Evolutionary conservation across 441 rosid genomes (phyloP).

Genomic region (Euphorbia schlechtendalii): DNA sequence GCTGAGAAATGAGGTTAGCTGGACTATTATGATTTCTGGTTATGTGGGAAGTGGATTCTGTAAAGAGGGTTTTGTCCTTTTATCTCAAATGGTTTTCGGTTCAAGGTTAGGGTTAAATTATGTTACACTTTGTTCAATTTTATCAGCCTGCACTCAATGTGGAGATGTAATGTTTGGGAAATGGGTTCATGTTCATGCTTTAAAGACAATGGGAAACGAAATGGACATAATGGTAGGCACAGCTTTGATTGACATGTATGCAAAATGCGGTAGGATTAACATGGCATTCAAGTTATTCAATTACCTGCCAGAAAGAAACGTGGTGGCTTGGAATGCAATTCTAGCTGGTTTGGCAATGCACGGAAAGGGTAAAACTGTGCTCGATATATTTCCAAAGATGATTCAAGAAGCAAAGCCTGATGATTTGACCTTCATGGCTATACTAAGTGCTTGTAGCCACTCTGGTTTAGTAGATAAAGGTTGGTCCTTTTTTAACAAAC

Average conservation of each 20-base stretch:
- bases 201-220: conserved; percentile 23
- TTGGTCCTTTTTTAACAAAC: conserved; percentile 32
- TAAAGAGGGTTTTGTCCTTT: conserved; percentile 38
- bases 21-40: conserved; percentile 64
- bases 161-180: no score
- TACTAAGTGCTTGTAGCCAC: conserved; percentile 77
- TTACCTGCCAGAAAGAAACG: no score
- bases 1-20: conserved; percentile 59
- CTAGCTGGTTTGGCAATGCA: conserved; percentile 74
- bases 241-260: no score
- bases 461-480: conserved; percentile 69
- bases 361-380: conserved; percentile 45
- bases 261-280: no score
- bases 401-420: conserved; percentile 71
- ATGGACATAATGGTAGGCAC: no score
- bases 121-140: no score
- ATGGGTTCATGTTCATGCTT: no score
- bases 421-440: conserved; percentile 60
- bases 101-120: conserved; percentile 18
- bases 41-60: conserved; percentile 60
- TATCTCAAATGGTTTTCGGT: conserved; percentile 38
- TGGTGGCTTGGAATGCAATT: conserved; percentile 25
- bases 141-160: no score
- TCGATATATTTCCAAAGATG: conserved; percentile 55
- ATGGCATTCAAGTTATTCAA: no score